Conservation (phyloP, 139 green algal genomes). For the Picochlorum sp. region DNA sequence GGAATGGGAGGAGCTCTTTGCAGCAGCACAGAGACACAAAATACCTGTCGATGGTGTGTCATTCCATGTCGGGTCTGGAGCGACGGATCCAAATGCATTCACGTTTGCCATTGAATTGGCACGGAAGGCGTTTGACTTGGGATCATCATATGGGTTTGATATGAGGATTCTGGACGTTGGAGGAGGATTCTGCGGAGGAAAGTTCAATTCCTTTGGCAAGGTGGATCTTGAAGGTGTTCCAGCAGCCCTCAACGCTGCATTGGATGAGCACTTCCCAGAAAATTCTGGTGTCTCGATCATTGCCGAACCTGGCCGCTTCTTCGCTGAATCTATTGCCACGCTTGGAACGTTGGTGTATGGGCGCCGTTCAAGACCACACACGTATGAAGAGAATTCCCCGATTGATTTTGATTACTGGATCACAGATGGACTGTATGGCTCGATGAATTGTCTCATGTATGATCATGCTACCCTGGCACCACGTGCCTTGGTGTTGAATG, state of each 20-base stretch:
- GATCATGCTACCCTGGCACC: constrained; percentile 46
- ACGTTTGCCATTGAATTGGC: constrained; percentile 31
- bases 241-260: constrained; percentile 68
- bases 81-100: constrained; percentile 72
- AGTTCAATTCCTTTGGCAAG: constrained; percentile 47
- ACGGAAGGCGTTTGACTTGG: constrained; percentile 70
- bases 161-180: constrained; percentile 94
- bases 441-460: constrained; percentile 92
- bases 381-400: background rate
- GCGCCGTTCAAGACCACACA: constrained; percentile 38
- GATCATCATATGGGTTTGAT: constrained; percentile 53
- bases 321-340: constrained; percentile 81
- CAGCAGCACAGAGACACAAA: constrained; percentile 15
- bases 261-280: constrained; percentile 79
- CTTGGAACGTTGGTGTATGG: constrained; percentile 78
- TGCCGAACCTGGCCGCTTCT: constrained; percentile 93
- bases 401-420: constrained; percentile 74
- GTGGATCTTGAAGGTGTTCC: constrained; percentile 71
- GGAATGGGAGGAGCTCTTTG: constrained; percentile 31
- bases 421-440: constrained; percentile 93
- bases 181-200: constrained; percentile 80
- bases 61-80: constrained; percentile 93
- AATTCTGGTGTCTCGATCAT: constrained; percentile 69
- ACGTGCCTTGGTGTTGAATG: constrained; percentile 8
- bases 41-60: constrained; percentile 78